A percentile compares a stretch with the other conserved stretches of the same genome.
phyloP scores from a whole-genome alignment of 1,284 basidiomycete species.

The Vanrija sp. region DNA sequence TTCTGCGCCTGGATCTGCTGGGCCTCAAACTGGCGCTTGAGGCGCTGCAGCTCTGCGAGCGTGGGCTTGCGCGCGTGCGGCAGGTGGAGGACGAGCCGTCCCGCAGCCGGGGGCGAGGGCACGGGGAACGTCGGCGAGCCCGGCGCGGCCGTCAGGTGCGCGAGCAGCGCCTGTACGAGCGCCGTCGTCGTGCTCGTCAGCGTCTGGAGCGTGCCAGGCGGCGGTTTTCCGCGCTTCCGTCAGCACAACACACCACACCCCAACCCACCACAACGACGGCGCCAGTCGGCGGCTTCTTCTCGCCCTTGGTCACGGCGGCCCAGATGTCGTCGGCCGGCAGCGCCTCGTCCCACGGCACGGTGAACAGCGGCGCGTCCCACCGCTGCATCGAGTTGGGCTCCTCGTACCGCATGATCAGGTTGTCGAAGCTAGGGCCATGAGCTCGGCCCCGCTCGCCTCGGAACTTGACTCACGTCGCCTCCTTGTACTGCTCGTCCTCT shows the following conservation, averaged over 20 bases:
- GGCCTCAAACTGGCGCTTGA: constrained; percentile 81
- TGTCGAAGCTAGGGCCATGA: constrained; percentile 64
- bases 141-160: constrained; percentile 55
- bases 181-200: constrained; percentile 67
- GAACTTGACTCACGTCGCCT: constrained; percentile 63
- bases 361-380: constrained; percentile 94
- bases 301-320: constrained; percentile 71
- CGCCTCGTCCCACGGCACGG: constrained; percentile 65
- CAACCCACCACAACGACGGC: constrained; percentile 70
- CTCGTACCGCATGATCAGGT: constrained; percentile 83
- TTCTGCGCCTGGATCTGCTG: constrained; percentile 83
- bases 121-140: constrained; percentile 54
- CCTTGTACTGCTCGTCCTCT: constrained; percentile 55
- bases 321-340: constrained; percentile 72
- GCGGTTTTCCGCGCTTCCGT: constrained; percentile 65
- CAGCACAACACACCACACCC: neutral
- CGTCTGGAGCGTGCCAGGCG: constrained; percentile 71
- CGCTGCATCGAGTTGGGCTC: constrained; percentile 95
- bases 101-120: constrained; percentile 51
- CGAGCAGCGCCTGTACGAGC: constrained; percentile 65
- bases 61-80: constrained; percentile 69
- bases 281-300: constrained; percentile 74
- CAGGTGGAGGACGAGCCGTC: constrained; percentile 45
- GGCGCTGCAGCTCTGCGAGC: constrained; percentile 75
- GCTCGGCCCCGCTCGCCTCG: neutral